These are phyloP conservation scores for Pythium scleroteichum DNA, from an alignment of 352 stramenopile genomes.

Conservation along the genomic window DNA sequence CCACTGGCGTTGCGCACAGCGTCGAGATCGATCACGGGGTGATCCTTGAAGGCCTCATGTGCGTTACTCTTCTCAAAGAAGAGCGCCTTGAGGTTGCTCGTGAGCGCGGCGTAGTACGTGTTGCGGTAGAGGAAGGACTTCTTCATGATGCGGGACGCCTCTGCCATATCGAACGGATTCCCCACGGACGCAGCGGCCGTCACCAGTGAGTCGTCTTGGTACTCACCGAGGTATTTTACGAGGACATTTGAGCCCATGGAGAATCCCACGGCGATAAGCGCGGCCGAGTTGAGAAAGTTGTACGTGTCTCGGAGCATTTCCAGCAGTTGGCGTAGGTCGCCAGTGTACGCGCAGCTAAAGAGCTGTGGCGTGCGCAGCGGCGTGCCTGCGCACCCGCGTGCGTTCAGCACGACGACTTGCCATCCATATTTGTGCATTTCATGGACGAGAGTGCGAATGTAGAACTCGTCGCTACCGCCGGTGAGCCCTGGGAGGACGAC, in stretches of 20 bases:
- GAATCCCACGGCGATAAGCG: constrained; percentile 59
- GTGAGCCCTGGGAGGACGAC: constrained; percentile 63
- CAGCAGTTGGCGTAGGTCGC: constrained; percentile 54
- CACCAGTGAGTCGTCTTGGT: constrained; percentile 37
- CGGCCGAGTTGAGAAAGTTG: constrained; percentile 33
- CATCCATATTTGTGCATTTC: constrained; percentile 43
- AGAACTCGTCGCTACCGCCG: constrained; percentile 62
- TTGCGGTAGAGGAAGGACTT: constrained; percentile 50
- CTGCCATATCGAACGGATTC: constrained; percentile 72
- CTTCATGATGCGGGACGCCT: constrained; percentile 47
- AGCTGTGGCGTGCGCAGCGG: constrained; percentile 57
- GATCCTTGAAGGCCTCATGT: constrained; percentile 53
- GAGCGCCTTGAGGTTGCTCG: constrained; percentile 47
- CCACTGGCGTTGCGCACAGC: constrained; percentile 42
- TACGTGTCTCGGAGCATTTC: constrained; percentile 42
- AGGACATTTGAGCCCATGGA: constrained; percentile 77
- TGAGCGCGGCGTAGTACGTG: constrained; percentile 59
- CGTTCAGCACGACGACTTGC: constrained; percentile 78
- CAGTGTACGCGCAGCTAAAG: constrained; percentile 76
- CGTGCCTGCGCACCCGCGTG: constrained; percentile 64
- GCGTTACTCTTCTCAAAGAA: constrained; percentile 71
- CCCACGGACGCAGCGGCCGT: constrained; percentile 64
- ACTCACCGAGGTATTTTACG: constrained; percentile 77
- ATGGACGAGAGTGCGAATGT: constrained; percentile 57
- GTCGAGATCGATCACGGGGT: constrained; percentile 53